Evolutionary conservation across 192 early-diverging fungal genomes (phyloP), one percentile per base, ranked within the genome.

Genomic region (Coemansia sp.): DNA sequence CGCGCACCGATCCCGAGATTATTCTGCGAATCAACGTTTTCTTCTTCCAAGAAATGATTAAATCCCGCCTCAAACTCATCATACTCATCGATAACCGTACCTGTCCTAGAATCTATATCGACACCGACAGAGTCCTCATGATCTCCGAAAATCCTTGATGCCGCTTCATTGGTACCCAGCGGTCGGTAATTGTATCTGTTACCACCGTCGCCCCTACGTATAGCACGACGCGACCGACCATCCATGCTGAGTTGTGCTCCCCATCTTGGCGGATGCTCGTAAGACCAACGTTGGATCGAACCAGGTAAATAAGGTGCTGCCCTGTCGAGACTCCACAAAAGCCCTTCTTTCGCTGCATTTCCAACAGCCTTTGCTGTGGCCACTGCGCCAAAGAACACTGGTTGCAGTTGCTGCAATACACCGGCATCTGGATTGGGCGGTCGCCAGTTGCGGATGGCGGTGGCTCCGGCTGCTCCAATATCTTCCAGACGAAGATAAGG

Each of bases 201-300:
- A 5, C 61, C 67, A 17, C 61, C 58, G 18, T 71, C 71, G 39
- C 67, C 70, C 4, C 63, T 41, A 2, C 78, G 70, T 15, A 79
- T 59, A 8, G 28, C 48, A 4, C 66, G 51, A 9, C 80, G 59
- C 11, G 71, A 68, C 18, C 80, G 65, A 0, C 75, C 77, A 17
- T 84, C 81, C 39, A 75, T 48, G 51, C 59, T 70, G 33, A 75
- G 64, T 5, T 64, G 67, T 0, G 68, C 67, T 20, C 82, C 78
- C 82, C 82, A 78, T 18, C 78, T 64, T n/a, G 77, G 76, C 51
- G 77, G 82, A 52, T 84, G 77, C 48, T 76, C 74, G 56, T 84
- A 79, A 18, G 78, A 79, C 82, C 82, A 84, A 34, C 74, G 70
- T 65, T 84, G 82, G 8, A 84, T 52, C 1, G 68, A 43, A 4